Evolutionary conservation across 306 rosid species (phyloP), one percentile per base, ranked within the genome.

Genomic region (Neltuma alba): DNA sequence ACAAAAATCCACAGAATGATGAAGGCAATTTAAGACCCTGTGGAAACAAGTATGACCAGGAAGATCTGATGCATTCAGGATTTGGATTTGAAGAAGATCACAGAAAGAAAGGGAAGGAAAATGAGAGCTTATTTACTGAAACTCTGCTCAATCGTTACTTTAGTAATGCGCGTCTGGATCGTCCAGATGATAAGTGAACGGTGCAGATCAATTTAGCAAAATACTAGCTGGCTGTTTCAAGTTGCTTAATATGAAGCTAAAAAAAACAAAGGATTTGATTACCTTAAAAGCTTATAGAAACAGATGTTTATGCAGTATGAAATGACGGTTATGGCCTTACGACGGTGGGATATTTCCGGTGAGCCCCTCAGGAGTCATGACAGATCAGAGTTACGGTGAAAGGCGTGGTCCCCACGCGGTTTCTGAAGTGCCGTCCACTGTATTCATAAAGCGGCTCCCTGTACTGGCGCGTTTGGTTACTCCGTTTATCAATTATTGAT

Each of bases 11-110:
- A 57, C 25, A n/a, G 52, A 41, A 36, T 42, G 37, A 71, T 27
- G 64, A 44, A 67, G 40, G 44, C 18, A 83, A 31, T 12, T 5
- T 36, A 64, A 75, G 61, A 48, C 68, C 8, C 40, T 37, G 25
- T 0, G 42, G 57, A 66, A 61, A 0, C 58, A 34, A 78, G 45
- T 10, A 9, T 21, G 21, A 48, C 21, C 55, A 48, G 77, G 34
- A 20, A 31, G 69, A 76, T 10, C 63, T 25, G 33, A 54, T 9
- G 27, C 27, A n/a, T 7, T 9, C 28, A 23, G 15, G 31, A 9
- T 45, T 45, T 42, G 47, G 47, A 12, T 42, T 58, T 20, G 37
- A 50, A 41, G 72, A 74, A 82, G 72, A 66, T 61, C 6, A 23
- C 34, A 44, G 64, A 82, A 33, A 66, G 57, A 82, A 41, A 55